Evolutionary conservation across 2,329 filamentous ascomycete species (phyloP), one percentile per base, ranked within the genome.

Genomic region (Neofusicoccum sp.): DNA sequence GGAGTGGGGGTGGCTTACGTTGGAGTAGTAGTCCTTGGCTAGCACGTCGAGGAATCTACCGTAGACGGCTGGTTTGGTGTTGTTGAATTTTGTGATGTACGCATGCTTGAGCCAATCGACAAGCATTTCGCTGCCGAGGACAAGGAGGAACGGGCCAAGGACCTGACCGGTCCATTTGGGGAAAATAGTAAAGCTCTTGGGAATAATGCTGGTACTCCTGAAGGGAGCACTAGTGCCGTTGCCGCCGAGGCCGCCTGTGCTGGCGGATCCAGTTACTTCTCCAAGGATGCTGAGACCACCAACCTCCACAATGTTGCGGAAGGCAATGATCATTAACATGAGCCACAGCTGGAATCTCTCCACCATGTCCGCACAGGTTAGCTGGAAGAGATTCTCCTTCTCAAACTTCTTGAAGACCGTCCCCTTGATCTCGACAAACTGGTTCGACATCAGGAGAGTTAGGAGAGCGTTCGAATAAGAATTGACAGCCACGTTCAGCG

Each of bases 361-460:
- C 1, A 99, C 95, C 34, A 99, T 89, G 71, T 99, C 95, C 3
- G 95, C 93, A 66, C 95, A 99, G 0, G 93, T 96, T 12, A 99
- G 82, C 73, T 99, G 95, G 71, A 99, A 99, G 0, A 96, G 80
- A 66, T 96, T 98, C 71, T 99, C 95, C 73, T 97, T 98, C 69
- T 99, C 95, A 65, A 98, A 96, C 63, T 93, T 95, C 79, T 99
- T 98, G 81, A 99, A 99, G 0, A 99, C 96, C 0, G 93, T 96
- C 63, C 91, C 91, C 72, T 99, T 99, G 80, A 99, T 96, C 77
- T 99, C 95, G 44, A 99, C 95, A 69, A 99, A 99, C 71, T 99
- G 96, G 71, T 98, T 99, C 6, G 93, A 97, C 72, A 99, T 86
- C 1, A 99, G 81, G 0, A 99, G 84, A 0, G 95, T 97, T 34